Conservation (phyloP, 1,284 basidiomycete species). For the Cutaneotrichosporon sp. region DNA sequence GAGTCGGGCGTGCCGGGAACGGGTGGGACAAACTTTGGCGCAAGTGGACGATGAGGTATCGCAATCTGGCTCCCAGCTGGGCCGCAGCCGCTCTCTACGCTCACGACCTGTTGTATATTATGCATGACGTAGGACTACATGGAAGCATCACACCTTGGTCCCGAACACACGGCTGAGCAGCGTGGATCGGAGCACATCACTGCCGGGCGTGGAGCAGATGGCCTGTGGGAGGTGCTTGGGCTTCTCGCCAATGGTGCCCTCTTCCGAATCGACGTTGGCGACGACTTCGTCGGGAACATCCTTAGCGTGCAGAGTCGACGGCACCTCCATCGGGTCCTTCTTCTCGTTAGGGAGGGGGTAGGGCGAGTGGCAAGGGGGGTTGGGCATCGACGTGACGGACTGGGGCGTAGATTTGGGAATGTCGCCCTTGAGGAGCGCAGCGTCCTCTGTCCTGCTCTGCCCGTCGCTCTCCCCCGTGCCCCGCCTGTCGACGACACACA, state of each 20-base stretch:
- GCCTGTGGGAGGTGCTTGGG: constrained; percentile 28
- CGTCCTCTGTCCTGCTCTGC: constrained; percentile 31
- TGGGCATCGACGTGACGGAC: no score
- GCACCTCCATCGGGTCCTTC: background rate
- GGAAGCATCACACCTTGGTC: no score
- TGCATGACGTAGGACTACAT: background rate
- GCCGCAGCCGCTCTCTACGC: no score
- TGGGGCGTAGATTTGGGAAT: background rate
- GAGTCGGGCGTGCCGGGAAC: constrained; percentile 44
- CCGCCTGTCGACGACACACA: constrained; percentile 51
- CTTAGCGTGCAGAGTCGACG: no score
- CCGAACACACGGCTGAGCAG: constrained; percentile 45
- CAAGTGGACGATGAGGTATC: constrained; percentile 18
- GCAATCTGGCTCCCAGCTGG: no score
- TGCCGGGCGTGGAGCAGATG: constrained; percentile 38
- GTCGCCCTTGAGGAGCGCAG: constrained; percentile 10
- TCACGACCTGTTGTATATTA: background rate
- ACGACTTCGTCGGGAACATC: no score
- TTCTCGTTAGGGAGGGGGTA: no score
- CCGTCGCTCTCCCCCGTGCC: constrained; percentile 27
- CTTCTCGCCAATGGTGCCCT: constrained; percentile 17
- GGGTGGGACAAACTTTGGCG: constrained; percentile 38
- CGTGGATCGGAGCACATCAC: constrained; percentile 29
- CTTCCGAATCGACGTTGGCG: constrained; percentile 18
- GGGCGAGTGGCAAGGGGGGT: no score